A percentile compares a stretch with the other conserved stretches of the same genome.
Conservation (phyloP, 495 filamentous ascomycete genomes). For the Xylaria intraflava region DNA sequence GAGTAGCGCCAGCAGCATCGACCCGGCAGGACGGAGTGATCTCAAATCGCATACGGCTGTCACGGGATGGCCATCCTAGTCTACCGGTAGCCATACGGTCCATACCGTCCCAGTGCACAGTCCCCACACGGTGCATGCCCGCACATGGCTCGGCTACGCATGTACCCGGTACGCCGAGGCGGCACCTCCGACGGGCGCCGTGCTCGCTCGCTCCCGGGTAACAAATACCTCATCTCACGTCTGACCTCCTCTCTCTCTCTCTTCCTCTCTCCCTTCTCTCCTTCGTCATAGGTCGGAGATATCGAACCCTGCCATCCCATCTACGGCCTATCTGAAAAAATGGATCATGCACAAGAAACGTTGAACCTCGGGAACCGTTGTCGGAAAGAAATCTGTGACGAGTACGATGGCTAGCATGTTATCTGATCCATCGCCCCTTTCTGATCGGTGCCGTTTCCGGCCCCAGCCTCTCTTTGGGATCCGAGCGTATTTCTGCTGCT, state of each 20-base stretch:
- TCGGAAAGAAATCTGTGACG: conserved; percentile 2
- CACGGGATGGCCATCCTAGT: conserved; percentile 15
- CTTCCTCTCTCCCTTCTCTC: too few species aligned
- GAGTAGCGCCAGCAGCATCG: conserved; percentile 18
- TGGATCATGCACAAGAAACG: background rate
- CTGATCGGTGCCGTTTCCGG: conserved; percentile 2
- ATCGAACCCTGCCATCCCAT: background rate
- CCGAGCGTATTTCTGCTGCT: conserved; percentile 2
- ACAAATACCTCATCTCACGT: conserved; percentile 10
- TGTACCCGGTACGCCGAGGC: background rate
- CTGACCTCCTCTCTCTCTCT: background rate
- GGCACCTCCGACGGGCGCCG: background rate
- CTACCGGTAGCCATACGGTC: background rate
- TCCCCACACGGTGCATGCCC: background rate
- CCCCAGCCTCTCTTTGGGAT: background rate
- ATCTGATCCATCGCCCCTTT: background rate
- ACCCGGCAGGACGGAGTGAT: conserved; percentile 29
- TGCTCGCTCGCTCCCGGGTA: background rate
- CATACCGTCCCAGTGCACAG: background rate
- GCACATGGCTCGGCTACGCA: too few species aligned
- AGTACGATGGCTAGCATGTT: background rate
- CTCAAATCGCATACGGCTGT: conserved; percentile 25
- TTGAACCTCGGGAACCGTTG: background rate
- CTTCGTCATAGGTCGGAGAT: background rate
- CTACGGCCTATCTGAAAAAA: background rate